Evolutionary conservation across 2,329 filamentous ascomycete genomes (phyloP), one percentile per base, ranked within the genome.

Genomic region (Pseudogymnoascus verrucosus): DNA sequence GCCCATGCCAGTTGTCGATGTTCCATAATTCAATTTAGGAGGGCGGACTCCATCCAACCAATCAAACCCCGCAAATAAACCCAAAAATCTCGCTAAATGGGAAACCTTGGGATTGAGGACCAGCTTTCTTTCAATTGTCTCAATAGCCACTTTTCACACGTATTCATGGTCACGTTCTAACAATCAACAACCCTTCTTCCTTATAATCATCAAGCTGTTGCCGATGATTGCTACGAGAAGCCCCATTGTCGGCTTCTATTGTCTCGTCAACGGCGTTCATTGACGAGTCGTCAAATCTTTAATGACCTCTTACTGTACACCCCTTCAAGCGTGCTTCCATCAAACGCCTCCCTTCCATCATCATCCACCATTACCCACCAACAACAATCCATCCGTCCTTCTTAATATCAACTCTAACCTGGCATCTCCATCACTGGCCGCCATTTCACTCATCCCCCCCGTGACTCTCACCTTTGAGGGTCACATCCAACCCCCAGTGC

Each of bases 51-150:
- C 36, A 39, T 6, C 36, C 37, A 10, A 19, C 37, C 37, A 40
- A 40, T 40, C 37, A 40, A 6, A 40, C 7, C n/a, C n/a, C n/a
- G 5, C n/a, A 16, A 16, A 16, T 40, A 8, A 54, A 54, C 47
- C 47, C 28, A 26, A 54, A 54, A 54, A 54, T 54, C 47, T 54
- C 47, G 47, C 47, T 54, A 54, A 54, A 28, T 16, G 12, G 47
- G 21, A 31, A 54, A 54, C 47, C 47, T 54, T 54, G 47, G 47
- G 28, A 54, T 54, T 54, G 23, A 26, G 23, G 47, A 26, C 47
- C 23, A 54, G 47, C 47, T 54, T 54, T 40, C 37, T 40, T 40
- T 40, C 37, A 40, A 40, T 40, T 40, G 37, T 40, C 37, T 40
- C 37, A 40, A 40, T 40, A 40, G 37, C 37, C 37, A 40, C 37